phyloP scores from a whole-genome alignment of 495 filamentous ascomycete species.

The Pseudevernia furfuracea region DNA sequence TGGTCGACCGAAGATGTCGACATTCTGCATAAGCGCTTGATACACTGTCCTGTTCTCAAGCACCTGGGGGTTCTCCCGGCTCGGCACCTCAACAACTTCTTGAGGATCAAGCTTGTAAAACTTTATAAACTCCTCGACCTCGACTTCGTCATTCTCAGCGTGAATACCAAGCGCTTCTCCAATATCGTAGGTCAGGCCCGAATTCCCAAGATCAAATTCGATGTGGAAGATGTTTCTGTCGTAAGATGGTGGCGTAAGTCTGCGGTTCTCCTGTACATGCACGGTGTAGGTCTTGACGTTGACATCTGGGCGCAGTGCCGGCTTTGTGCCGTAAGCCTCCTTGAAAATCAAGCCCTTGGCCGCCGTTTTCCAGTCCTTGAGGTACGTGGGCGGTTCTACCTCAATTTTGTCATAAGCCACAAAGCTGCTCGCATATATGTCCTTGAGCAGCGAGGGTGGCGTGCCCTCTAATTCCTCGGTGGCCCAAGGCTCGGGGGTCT shows the following conservation, averaged over 20 bases:
- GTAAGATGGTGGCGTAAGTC: conserved; percentile 80
- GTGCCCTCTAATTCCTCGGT: conserved; percentile 53
- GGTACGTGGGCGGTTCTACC: conserved; percentile 52
- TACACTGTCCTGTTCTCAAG: conserved; percentile 88
- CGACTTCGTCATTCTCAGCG: conserved; percentile 74
- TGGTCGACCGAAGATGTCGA: conserved; percentile 94
- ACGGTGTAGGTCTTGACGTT: conserved; percentile 78
- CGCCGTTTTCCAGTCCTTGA: conserved; percentile 69
- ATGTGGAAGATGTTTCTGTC: conserved; percentile 99
- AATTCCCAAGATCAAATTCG: conserved; percentile 88
- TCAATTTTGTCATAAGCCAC: conserved; percentile 71
- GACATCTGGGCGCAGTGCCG: conserved; percentile 73
- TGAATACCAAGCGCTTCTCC: conserved; percentile 98
- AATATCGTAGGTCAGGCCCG: conserved; percentile 89
- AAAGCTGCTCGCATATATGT: conserved; percentile 72
- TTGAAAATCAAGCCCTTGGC: conserved; percentile 89
- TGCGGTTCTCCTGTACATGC: conserved; percentile 87
- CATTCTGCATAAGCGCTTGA: conserved; percentile 84
- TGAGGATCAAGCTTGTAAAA: conserved; percentile 78
- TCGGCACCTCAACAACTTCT: conserved; percentile 82
- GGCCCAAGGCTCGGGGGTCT: conserved; percentile 72
- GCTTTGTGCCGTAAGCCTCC: conserved; percentile 76
- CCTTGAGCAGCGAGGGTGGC: conserved; percentile 44
- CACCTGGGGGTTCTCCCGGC: conserved; percentile 67
- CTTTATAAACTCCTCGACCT: conserved; percentile 78